Evolutionary conservation across 2,329 filamentous ascomycete species (phyloP), one percentile per base, ranked within the genome.

Genomic region (Aspergillus tamarii): DNA sequence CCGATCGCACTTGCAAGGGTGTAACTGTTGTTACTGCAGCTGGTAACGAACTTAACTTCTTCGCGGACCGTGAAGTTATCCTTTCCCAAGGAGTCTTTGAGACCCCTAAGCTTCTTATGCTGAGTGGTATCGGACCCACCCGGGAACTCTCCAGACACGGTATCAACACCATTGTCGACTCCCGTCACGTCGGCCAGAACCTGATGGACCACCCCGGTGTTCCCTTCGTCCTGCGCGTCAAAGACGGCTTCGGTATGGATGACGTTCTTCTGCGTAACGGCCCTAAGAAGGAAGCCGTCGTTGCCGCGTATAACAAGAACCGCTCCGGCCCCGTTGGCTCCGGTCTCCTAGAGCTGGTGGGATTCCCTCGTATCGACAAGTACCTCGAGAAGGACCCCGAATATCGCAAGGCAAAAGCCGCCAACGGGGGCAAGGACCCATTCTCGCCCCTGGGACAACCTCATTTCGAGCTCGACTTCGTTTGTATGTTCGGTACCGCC

Each of bases 391-490:
- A 80, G 43, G 79, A 80, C 59, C 74, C 77, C 1, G 78, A 81
- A 50, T 89, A 88, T 67, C 73, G 74, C 11, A 74, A 76, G 16
- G 77, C 73, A 55, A 82, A 82, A 64, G 74, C 73, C 9, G 67
- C 72, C 3, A 82, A 83, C 58, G 77, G 73, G 9, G 75, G 74
- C 2, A 59, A 73, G 0, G 86, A 88, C 60, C 85, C 85, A 2
- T 88, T 88, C 68, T 81, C 82, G 1, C 85, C 85, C 0, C 78
- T 75, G 3, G 85, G 84, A 7, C 85, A 88, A 72, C 86, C 86
- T 28, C 86, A 88, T 66, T 88, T 88, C 66, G 85, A 88, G 74
- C 80, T 88, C 41, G 87, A 89, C 74, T 89, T 89, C 68, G 83
- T 89, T 10, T 78, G 81, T 59, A 82, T 89, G 79, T 89, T 89